Evolutionary conservation across 208 protist species (phyloP).

Genomic region (Trypanosoma boissoni): DNA sequence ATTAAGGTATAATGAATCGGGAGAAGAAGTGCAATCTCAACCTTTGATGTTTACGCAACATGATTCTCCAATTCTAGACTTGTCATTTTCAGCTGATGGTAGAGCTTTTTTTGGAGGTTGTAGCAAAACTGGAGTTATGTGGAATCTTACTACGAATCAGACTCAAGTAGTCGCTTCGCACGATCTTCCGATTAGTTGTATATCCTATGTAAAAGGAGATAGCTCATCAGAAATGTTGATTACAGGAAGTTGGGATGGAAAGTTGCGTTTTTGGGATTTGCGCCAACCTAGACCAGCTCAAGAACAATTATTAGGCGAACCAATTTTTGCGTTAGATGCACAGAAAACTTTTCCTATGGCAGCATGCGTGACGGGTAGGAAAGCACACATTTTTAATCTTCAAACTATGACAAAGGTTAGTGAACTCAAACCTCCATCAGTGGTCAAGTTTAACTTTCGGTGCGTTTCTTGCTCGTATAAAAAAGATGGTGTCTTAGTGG

Average conservation of each 20-base stretch:
- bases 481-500: constrained; percentile 58
- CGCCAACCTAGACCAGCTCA: constrained; percentile 54
- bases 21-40: constrained; percentile 31
- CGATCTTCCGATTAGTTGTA: constrained; percentile 78
- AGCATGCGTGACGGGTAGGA: constrained; percentile 58
- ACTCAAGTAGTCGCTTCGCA: constrained; percentile 72
- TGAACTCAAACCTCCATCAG: constrained; percentile 40
- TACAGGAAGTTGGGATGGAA: constrained; percentile 85
- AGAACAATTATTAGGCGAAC: constrained; percentile 67
- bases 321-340: constrained; percentile 74
- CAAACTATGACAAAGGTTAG: constrained; percentile 50
- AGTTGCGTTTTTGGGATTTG: constrained; percentile 84
- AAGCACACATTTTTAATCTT: constrained; percentile 65
- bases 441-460: constrained; percentile 70
- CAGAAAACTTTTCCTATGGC: constrained; percentile 57
- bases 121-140: constrained; percentile 73
- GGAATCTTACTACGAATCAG: constrained; percentile 64
- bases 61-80: constrained; percentile 55
- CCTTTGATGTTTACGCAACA: constrained; percentile 41
- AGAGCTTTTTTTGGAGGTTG: constrained; percentile 76
- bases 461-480: constrained; percentile 60
- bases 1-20: constrained; percentile 28
- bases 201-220: constrained; percentile 50
- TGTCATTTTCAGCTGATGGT: constrained; percentile 70
- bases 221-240: constrained; percentile 56